Conservation (phyloP, 257 asterid genomes). For the Gentiana dahurica region DNA sequence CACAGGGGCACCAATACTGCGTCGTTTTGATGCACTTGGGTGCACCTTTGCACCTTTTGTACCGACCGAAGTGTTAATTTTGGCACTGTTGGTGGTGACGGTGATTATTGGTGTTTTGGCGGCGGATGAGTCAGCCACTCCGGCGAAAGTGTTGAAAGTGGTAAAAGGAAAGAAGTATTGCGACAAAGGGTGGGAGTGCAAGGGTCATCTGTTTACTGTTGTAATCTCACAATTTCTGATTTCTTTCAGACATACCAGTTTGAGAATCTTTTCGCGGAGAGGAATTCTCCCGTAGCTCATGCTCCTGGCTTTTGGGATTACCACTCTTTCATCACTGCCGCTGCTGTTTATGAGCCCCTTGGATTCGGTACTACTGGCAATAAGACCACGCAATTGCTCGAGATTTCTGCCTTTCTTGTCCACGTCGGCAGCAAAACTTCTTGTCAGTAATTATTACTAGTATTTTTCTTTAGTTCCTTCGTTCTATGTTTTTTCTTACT, state of each 20-base stretch:
- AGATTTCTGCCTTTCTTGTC: slow-evolving; percentile 72
- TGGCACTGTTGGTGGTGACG: too few species aligned
- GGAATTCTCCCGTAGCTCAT: slow-evolving; percentile 65
- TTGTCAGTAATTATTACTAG: slow-evolving; percentile 26
- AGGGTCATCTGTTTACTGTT: slow-evolving; percentile 43
- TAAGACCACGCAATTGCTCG: slow-evolving; percentile 50
- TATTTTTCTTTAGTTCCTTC: too few species aligned
- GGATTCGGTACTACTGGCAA: slow-evolving; percentile 94
- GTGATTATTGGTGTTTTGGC: too few species aligned
- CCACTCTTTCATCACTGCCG: slow-evolving; percentile 58
- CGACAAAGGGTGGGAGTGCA: slow-evolving; percentile 45
- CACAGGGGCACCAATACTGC: too few species aligned
- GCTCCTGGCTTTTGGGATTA: slow-evolving; percentile 84
- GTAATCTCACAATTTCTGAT: slow-evolving; percentile 71
- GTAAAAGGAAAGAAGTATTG: too few species aligned
- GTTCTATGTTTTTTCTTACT: too few species aligned
- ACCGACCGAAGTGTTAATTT: too few species aligned
- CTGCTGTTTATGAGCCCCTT: slow-evolving; percentile 53
- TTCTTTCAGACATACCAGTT: slow-evolving; percentile 62
- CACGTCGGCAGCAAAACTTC: slow-evolving; percentile 79
- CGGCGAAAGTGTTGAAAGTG: too few species aligned
- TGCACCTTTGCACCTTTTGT: too few species aligned
- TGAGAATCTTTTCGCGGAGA: slow-evolving; percentile 57
- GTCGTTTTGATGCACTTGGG: too few species aligned
- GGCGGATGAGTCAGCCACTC: too few species aligned